Base-by-base conservation (phyloP, 768 basidiomycete species). In the Boletus rubescentipes region DNA sequence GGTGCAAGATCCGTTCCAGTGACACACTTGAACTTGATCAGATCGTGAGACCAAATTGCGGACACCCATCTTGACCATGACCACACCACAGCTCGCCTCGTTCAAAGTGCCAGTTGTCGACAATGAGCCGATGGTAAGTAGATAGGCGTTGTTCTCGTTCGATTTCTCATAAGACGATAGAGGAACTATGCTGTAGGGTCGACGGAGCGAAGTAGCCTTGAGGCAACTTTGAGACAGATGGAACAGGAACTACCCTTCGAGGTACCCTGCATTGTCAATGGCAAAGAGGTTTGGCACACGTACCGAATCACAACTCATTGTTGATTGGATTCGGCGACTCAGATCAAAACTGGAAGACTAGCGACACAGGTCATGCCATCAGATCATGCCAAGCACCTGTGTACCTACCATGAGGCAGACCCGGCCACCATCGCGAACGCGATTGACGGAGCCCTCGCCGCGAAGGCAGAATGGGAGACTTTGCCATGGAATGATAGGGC, bases 401-500 rank as follows among this genome's bases (percentile, higher is more conserved):
- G 90, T 75, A 77, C 79, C 15, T 98, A 95, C 72, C 91, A 96
- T 63, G 86, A 94, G 71, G 93, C 95, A 12, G 89, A 94, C 54
- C 77, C 84, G 39, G 84, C 81, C 21, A 84, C 84, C 3, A 83
- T 98, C 40, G 69, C 80, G 8, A 74, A 75, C 49, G 97, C 97
- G 18, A 96, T 99, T 60, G 84, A 89, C 21, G 89, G 89, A 32
- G 91, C 95, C 12, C 81, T 98, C 35, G 82, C 82, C 10, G 95
- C 93, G 16, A 96, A 94, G 72, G 75, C 75, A 15, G 84, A 82
- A 46, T 99, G 97, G 97, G 97, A 98, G 76, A 78, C 81, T 44
- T 76, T 98, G 79, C 94, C 96, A 0, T 99, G 95, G 96, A 87
- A 82, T 67, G 97, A 99, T 71, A 85, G 95, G 34, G 97, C 97